A percentile compares a stretch with the other conserved stretches of the same genome.
phyloP scores from a whole-genome alignment of 192 early-diverging fungal species.

The Geranomyces michiganensis region DNA sequence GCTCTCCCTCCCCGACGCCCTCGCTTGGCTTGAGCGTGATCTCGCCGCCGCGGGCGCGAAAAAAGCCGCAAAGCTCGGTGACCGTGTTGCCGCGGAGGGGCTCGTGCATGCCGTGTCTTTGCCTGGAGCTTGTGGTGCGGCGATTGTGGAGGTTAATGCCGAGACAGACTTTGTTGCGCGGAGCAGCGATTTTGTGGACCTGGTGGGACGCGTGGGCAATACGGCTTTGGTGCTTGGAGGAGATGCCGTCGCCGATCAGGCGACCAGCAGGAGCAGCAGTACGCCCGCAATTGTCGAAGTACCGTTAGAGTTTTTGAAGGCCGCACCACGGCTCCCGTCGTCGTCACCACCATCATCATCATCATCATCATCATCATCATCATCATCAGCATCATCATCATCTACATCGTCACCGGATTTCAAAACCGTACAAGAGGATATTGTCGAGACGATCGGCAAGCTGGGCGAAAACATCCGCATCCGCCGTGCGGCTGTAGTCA shows the following conservation, averaged over 20 bases:
- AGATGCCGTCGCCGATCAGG: background rate
- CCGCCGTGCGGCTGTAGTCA: constrained; percentile 64
- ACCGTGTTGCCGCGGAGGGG: constrained; percentile 78
- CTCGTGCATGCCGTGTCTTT: constrained; percentile 69
- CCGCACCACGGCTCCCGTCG: background rate
- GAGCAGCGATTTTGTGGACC: constrained; percentile 73
- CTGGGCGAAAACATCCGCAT: constrained; percentile 89
- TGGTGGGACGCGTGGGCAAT: constrained; percentile 49
- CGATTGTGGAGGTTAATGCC: constrained; percentile 72
- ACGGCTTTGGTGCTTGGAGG: constrained; percentile 8
- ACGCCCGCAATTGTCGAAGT: background rate
- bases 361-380: background rate
- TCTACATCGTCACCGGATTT: background rate
- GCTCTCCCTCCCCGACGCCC: constrained; percentile 76
- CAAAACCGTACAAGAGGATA: constrained; percentile 50
- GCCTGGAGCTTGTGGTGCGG: constrained; percentile 37
- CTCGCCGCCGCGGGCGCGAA: constrained; percentile 68
- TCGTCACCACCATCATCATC: background rate
- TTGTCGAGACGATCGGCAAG: constrained; percentile 79
- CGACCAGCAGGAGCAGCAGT: background rate
- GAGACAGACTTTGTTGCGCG: constrained; percentile 97
- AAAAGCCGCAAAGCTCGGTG: constrained; percentile 82
- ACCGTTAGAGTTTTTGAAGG: background rate
- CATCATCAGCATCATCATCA: background rate
- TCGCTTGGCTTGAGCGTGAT: constrained; percentile 79